phyloP scores from a whole-genome alignment of 2,329 filamentous ascomycete species.

The Xylaria digitata region DNA sequence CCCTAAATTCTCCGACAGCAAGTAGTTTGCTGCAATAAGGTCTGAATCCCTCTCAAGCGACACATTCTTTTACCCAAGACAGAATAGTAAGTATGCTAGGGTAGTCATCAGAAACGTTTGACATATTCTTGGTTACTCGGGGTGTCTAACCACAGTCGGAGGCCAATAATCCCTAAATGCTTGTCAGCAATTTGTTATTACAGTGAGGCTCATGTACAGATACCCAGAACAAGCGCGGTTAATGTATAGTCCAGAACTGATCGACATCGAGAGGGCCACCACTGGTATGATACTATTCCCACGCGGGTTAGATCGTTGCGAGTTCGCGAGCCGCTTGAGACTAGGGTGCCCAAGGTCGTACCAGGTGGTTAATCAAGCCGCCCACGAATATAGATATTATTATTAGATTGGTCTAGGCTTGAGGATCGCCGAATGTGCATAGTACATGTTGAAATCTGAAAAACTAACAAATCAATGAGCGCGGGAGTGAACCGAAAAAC shows the following conservation, averaged over 20 bases:
- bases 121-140: neutral
- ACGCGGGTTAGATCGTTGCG: conserved; percentile 3
- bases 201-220: conserved; percentile 8
- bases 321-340: conserved; percentile 9
- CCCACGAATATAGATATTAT: conserved; percentile 18
- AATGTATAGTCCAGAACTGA: conserved; percentile 18
- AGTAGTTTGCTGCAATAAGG: neutral
- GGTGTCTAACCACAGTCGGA: neutral
- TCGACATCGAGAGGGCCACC: conserved; percentile 1
- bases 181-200: neutral
- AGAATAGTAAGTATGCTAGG: neutral
- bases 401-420: conserved; percentile 29
- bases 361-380: neutral
- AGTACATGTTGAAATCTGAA: neutral
- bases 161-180: neutral
- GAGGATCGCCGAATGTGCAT: conserved; percentile 14
- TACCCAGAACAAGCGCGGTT: conserved; percentile 1
- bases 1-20: neutral
- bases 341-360: conserved; percentile 9
- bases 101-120: neutral
- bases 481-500: neutral
- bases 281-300: neutral
- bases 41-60: conserved; percentile 2
- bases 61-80: neutral
- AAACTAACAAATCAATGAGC: conserved; percentile 5